A percentile compares a stretch with the other conserved stretches of the same genome.
phyloP scores from a whole-genome alignment of 2,329 filamentous ascomycete species.

The Aspergillus eucalypticola region DNA sequence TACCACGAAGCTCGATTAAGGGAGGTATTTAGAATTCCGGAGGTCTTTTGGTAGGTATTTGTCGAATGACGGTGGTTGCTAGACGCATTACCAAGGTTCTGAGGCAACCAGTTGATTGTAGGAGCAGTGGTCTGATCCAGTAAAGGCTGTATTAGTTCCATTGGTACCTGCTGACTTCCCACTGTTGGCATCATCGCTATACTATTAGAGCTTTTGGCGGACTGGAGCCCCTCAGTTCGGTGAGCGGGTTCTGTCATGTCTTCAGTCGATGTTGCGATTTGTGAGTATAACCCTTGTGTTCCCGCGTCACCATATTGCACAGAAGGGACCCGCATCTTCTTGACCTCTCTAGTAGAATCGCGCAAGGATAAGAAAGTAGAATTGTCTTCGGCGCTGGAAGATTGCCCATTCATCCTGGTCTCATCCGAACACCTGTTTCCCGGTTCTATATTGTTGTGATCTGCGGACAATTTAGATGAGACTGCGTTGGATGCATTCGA shows the following conservation, averaged over 20 bases:
- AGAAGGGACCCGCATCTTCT: slow-evolving; percentile 14
- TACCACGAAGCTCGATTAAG: slow-evolving; percentile 28
- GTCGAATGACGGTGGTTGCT: slow-evolving; percentile 17
- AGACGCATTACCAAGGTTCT: slow-evolving; percentile 28
- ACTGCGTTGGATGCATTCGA: slow-evolving; percentile 7
- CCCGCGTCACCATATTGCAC: slow-evolving; percentile 14
- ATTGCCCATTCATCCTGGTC: neutral
- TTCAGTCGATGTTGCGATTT: slow-evolving; percentile 11
- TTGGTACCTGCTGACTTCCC: slow-evolving; percentile 19
- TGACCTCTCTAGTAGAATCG: slow-evolving; percentile 9
- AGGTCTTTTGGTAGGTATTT: slow-evolving; percentile 11
- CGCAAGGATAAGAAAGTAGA: slow-evolving; percentile 9
- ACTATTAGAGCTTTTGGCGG: slow-evolving; percentile 10
- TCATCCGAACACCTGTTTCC: neutral
- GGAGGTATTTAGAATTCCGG: slow-evolving; percentile 22
- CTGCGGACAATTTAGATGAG: neutral
- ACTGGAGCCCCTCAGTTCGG: slow-evolving; percentile 9
- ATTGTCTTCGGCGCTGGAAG: neutral
- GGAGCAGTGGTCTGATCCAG: slow-evolving; percentile 31
- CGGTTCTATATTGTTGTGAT: neutral
- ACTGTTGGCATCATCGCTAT: slow-evolving; percentile 24
- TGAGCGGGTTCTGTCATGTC: slow-evolving; percentile 10
- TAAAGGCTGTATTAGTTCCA: slow-evolving; percentile 29
- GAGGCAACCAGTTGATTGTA: slow-evolving; percentile 42
- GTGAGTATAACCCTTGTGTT: slow-evolving; percentile 12